Conservation (phyloP, 2,329 filamentous ascomycete species). For the Beauveria asiatica region DNA sequence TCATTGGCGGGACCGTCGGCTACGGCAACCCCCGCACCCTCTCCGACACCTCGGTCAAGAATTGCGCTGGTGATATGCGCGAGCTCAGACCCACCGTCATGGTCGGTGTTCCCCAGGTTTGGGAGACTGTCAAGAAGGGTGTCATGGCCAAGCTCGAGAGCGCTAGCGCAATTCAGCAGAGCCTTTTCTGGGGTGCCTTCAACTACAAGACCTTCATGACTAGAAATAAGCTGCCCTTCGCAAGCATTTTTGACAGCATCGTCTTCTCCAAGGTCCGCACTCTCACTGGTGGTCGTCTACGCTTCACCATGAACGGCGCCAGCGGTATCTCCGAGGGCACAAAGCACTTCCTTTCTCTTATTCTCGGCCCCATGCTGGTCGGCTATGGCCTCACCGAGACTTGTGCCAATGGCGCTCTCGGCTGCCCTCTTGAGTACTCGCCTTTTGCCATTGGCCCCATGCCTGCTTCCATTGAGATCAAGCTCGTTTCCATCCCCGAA, state of each 20-base stretch:
- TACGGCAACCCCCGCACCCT: constrained; percentile 89
- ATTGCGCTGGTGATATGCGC: constrained; percentile 88
- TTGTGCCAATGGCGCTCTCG: constrained; percentile 71
- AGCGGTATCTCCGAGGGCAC: constrained; percentile 85
- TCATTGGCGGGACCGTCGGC: constrained; percentile 84
- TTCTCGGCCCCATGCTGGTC: constrained; percentile 86
- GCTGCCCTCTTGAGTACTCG: constrained; percentile 79
- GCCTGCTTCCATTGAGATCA: constrained; percentile 71
- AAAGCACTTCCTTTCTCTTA: constrained; percentile 82
- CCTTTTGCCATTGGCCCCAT: constrained; percentile 69
- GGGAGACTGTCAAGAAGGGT: constrained; percentile 96
- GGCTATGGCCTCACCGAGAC: constrained; percentile 97
- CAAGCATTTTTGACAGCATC: constrained; percentile 64
- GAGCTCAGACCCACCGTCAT: constrained; percentile 85
- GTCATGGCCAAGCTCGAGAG: constrained; percentile 71
- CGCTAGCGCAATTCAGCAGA: constrained; percentile 59
- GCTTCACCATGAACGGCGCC: constrained; percentile 90
- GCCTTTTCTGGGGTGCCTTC: constrained; percentile 67
- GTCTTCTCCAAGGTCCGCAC: constrained; percentile 91
- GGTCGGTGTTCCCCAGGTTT: constrained; percentile 91
- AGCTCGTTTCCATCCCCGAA: constrained; percentile 84
- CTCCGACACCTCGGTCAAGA: constrained; percentile 74
- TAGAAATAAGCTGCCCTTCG: constrained; percentile 52
- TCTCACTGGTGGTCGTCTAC: constrained; percentile 77
- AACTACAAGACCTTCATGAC: constrained; percentile 52